Conservation (phyloP, 2,329 filamentous ascomycete species). For the Penicillium sp. region DNA sequence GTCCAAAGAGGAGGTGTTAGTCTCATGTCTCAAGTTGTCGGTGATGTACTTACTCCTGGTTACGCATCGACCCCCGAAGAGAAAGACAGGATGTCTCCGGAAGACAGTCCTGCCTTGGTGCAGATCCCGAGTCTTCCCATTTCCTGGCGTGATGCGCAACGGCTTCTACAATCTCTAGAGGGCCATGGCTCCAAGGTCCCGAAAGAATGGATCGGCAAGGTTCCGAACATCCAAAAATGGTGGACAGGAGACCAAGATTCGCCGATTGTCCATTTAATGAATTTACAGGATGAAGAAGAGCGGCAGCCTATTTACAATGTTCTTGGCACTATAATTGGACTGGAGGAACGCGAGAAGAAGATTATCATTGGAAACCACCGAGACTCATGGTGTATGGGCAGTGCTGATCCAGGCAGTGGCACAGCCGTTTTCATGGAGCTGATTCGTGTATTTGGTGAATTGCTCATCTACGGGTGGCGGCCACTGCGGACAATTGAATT, state of each 20-base stretch:
- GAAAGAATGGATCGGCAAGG: constrained; percentile 74
- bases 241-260: constrained; percentile 79
- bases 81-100: constrained; percentile 66
- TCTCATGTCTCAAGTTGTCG: constrained; percentile 79
- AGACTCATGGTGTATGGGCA: constrained; percentile 89
- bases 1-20: constrained; percentile 83
- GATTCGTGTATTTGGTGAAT: constrained; percentile 78
- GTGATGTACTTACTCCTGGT: constrained; percentile 90
- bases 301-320: constrained; percentile 92
- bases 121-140: constrained; percentile 89
- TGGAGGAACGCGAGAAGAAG: constrained; percentile 80
- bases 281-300: constrained; percentile 81
- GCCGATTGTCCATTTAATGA: constrained; percentile 79
- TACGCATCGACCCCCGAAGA: constrained; percentile 63
- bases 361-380: constrained; percentile 93
- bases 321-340: constrained; percentile 79
- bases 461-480: constrained; percentile 79
- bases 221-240: constrained; percentile 77
- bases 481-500: constrained; percentile 95
- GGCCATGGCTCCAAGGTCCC: constrained; percentile 73
- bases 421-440: constrained; percentile 92
- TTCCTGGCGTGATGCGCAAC: constrained; percentile 85
- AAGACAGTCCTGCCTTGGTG: constrained; percentile 72
- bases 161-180: constrained; percentile 74
- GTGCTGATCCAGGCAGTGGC: constrained; percentile 82